Evolutionary conservation across 305 asterid genomes (phyloP), one percentile per base, ranked within the genome.

Genomic region (Lippia alba): DNA sequence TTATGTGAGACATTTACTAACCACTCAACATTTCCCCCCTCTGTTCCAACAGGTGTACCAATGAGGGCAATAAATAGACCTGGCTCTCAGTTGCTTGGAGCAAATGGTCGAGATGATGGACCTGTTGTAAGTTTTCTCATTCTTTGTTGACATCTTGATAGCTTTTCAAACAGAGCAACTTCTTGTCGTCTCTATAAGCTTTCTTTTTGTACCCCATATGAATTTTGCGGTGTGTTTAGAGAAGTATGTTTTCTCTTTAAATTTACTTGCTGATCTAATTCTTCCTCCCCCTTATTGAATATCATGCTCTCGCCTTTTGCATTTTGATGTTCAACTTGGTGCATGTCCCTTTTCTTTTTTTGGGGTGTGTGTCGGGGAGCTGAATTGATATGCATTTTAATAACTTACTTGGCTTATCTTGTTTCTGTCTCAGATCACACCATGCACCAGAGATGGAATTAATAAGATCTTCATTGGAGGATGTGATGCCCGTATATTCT

Each of bases 71-170:
- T 89, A 74, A 90, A 90, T 78, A 85, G 98, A 84, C 98, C 98
- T 60, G 93, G 96, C 45, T 83, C 96, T 10, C 98, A 92, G 84
- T 76, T 89, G 82, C 83, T 92, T 51, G 99, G 98, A 67, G 89
- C 93, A 63, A 90, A 91, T 84, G 98, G 96, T 74, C 93, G 99
- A 76, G 99, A 95, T 89, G 99, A 95, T 82, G 99, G 99, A 19
- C 92, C 90, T 65, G 67, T 86, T 77, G 98, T 92, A 84, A 89
- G 99, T 87, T 78, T 74, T 67, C 57, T 71, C 46, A 19, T 53
- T 60, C 71, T 74, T 73, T 32, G 20, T 55, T 30, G 32, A 56
- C 48, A 34, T 67, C 32, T 72, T 50, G 46, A 24, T 20, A 73
- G 63, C 18, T 33, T 56, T 63, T 58, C 41, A 16, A 64, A 74